Conservation (phyloP, 2,329 filamentous ascomycete species). For the Hymenoscyphus albidus region DNA sequence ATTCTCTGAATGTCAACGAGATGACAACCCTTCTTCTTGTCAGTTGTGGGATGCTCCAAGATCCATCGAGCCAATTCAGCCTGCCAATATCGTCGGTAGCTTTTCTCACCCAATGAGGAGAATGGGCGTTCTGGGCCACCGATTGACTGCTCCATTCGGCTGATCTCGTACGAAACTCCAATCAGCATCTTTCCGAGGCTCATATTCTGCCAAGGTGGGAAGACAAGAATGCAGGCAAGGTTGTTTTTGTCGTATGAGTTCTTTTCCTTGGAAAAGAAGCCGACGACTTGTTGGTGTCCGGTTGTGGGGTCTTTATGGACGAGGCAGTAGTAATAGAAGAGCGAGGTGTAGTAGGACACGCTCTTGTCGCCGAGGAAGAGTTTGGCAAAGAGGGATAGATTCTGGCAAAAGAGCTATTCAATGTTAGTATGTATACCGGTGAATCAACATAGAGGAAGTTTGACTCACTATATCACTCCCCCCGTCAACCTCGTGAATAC, state of each 20-base stretch:
- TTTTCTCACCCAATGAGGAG: slow-evolving; percentile 75
- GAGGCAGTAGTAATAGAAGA: slow-evolving; percentile 92
- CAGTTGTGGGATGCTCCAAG: slow-evolving; percentile 34
- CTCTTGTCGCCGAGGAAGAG: slow-evolving; percentile 98
- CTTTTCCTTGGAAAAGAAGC: slow-evolving; percentile 99
- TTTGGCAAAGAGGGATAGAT: slow-evolving; percentile 92
- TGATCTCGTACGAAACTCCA: slow-evolving; percentile 90
- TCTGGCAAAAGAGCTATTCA: slow-evolving; percentile 78
- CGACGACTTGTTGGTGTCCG: slow-evolving; percentile 60
- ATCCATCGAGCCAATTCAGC: slow-evolving; percentile 75
- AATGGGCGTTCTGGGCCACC: slow-evolving; percentile 94
- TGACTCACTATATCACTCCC: slow-evolving; percentile 67
- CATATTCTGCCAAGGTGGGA: slow-evolving; percentile 91
- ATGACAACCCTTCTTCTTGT: slow-evolving; percentile 26
- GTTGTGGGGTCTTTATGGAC: slow-evolving; percentile 61
- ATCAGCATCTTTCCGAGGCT: slow-evolving; percentile 86
- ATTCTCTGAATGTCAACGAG: slow-evolving; percentile 67
- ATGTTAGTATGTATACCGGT: not conserved
- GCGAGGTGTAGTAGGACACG: slow-evolving; percentile 93
- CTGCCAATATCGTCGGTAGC: slow-evolving; percentile 83
- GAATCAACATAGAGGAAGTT: not conserved
- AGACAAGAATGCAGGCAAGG: slow-evolving; percentile 90
- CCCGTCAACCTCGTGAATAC: slow-evolving; percentile 90
- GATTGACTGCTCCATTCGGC: slow-evolving; percentile 73
- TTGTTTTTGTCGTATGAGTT: slow-evolving; percentile 99